Conservation (phyloP, 78 protist genomes). For the Thecamonas trahens region DNA sequence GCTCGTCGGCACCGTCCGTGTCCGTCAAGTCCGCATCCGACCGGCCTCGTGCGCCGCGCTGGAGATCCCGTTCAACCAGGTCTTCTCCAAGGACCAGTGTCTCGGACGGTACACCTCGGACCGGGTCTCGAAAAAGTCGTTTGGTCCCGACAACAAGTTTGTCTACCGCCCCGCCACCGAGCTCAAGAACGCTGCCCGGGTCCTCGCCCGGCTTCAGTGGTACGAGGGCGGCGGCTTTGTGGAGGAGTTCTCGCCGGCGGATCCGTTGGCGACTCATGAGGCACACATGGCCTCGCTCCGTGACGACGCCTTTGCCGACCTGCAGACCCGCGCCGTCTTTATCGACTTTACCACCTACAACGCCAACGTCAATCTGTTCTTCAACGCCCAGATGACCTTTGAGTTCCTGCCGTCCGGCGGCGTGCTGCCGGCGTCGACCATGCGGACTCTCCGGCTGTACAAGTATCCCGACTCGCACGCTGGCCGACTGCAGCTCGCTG, state of each 20-base stretch:
- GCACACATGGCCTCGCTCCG: background rate
- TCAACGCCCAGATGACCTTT: background rate
- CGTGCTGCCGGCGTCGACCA: background rate
- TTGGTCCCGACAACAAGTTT: no score
- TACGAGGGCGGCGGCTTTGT: background rate
- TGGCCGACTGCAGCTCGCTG: background rate
- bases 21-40: no score
- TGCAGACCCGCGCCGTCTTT: conserved; percentile 23
- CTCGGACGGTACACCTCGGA: no score
- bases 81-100: no score
- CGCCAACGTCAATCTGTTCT: conserved; percentile 13
- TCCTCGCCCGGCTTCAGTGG: background rate
- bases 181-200: background rate
- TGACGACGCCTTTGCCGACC: conserved; percentile 3
- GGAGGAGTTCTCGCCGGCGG: background rate
- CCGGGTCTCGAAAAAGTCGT: no score
- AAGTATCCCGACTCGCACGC: no score
- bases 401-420: conserved; percentile 24
- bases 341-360: conserved; percentile 15
- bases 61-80: no score
- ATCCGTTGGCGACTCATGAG: background rate
- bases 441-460: background rate
- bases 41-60: no score
- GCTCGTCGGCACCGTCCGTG: no score
- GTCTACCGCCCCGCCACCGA: background rate